Evolutionary conservation across 78 protist genomes (phyloP).

Genomic region (Dictyostelium brefeldianum): DNA sequence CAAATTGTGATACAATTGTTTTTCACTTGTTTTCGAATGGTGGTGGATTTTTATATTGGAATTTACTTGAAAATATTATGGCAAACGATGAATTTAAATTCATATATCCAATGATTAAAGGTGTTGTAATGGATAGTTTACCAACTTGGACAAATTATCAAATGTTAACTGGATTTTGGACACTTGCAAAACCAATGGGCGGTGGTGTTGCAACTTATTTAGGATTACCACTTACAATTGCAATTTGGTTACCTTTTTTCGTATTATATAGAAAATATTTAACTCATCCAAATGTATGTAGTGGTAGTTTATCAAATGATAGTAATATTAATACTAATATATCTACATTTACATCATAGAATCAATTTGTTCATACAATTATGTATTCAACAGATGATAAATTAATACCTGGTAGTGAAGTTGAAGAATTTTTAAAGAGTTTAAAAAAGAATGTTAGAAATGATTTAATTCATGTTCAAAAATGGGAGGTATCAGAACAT

Average conservation of each 20-base stretch:
- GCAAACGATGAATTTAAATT: slow-evolving; percentile 37
- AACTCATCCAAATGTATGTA: slow-evolving; percentile 39
- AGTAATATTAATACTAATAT: no score
- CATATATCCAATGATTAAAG: slow-evolving; percentile 42
- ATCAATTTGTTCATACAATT: slow-evolving; percentile 36
- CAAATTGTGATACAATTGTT: slow-evolving; percentile 31
- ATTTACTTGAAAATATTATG: neutral
- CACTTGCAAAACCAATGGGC: slow-evolving; percentile 15
- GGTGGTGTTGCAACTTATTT: neutral
- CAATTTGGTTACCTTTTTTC: slow-evolving; percentile 10
- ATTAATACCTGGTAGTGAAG: slow-evolving; percentile 34
- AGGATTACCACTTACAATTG: neutral
- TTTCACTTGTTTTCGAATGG: slow-evolving; percentile 65
- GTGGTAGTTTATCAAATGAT: no score
- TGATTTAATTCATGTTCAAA: neutral
- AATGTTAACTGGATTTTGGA: neutral
- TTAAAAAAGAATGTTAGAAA: neutral
- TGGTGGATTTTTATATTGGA: slow-evolving; percentile 58
- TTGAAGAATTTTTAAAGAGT: slow-evolving; percentile 4
- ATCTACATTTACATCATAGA: neutral
- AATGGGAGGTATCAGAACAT: slow-evolving; percentile 44
- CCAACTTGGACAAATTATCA: slow-evolving; percentile 28
- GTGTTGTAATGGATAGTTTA: slow-evolving; percentile 66
- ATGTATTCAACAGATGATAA: slow-evolving; percentile 44
- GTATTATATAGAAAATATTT: slow-evolving; percentile 5